Conservation (phyloP, 1,284 basidiomycete species). For the Cryptococcus sp. region DNA sequence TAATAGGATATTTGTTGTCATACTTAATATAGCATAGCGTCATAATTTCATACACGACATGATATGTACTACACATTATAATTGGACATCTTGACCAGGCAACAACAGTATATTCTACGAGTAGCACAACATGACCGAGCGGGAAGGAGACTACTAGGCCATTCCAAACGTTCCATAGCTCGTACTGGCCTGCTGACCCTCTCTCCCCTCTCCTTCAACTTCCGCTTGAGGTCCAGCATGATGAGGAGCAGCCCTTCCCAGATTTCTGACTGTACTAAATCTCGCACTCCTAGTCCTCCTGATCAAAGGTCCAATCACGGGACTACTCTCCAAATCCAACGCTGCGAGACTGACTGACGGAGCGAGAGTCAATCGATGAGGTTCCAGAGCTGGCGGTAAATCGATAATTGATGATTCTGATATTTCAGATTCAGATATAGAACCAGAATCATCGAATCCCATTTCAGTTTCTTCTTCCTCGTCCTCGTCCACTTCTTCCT, state of each 20-base stretch:
- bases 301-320: constrained; percentile 18
- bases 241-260: constrained; percentile 9
- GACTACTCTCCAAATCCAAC: constrained; percentile 10
- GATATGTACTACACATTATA: no score
- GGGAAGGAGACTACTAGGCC: no score
- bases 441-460: constrained; percentile 1
- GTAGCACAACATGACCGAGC: no score
- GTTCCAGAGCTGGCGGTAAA: constrained; percentile 22
- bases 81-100: no score
- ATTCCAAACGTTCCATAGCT: no score
- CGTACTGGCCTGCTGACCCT: no score
- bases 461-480: constrained; percentile 1
- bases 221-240: no score
- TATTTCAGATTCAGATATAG: background rate
- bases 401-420: constrained; percentile 24
- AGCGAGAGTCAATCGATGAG: constrained; percentile 14
- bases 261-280: constrained; percentile 1
- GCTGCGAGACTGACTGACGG: constrained; percentile 11
- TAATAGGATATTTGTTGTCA: no score
- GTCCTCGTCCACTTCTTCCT: constrained; percentile 1
- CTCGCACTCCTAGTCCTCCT: constrained; percentile 22
- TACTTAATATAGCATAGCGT: no score
- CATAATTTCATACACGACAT: no score
- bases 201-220: no score
- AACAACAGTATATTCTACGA: no score